Percentiles rank a stretch among this genome's conserved stretches.
Conservation (phyloP, 1,284 basidiomycete genomes). For the Rhizopogon hawkerae region DNA sequence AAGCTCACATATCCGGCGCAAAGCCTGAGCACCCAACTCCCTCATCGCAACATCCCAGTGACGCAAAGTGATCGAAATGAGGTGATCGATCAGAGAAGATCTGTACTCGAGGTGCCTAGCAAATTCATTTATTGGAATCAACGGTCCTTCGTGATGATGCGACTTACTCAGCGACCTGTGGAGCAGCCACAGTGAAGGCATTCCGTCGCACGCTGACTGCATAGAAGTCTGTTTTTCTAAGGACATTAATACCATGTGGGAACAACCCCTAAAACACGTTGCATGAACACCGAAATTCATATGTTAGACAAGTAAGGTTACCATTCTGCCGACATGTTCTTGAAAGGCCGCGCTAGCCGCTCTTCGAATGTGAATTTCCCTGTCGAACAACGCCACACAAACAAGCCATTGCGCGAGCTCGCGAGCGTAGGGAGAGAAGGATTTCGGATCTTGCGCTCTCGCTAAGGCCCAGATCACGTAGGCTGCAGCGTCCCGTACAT, state of each 20-base stretch:
- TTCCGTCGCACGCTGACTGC: slow-evolving; percentile 81
- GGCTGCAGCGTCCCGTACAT: slow-evolving; percentile 89
- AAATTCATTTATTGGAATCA: slow-evolving; percentile 3
- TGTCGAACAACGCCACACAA: slow-evolving; percentile 79
- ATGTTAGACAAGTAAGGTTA: slow-evolving; percentile 24
- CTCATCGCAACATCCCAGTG: slow-evolving; percentile 91
- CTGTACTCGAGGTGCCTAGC: slow-evolving; percentile 67
- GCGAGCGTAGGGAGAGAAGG: slow-evolving; percentile 56
- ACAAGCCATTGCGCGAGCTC: slow-evolving; percentile 67
- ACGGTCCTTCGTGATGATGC: slow-evolving; percentile 4
- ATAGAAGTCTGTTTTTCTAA: slow-evolving; percentile 91
- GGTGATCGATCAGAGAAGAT: slow-evolving; percentile 60
- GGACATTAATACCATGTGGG: slow-evolving; percentile 88
- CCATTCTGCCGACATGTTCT: slow-evolving; percentile 91
- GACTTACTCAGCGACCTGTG: slow-evolving; percentile 76
- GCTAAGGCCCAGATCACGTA: slow-evolving; percentile 96
- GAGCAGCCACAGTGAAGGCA: slow-evolving; percentile 77
- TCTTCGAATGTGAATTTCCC: slow-evolving; percentile 91
- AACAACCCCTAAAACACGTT: slow-evolving; percentile 60
- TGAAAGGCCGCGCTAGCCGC: slow-evolving; percentile 98
- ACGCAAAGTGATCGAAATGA: slow-evolving; percentile 66
- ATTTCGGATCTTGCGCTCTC: slow-evolving; percentile 56
- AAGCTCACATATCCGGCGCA: slow-evolving; percentile 59
- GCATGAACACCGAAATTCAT: slow-evolving; percentile 12
- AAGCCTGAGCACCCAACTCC: slow-evolving; percentile 69